Evolutionary conservation across 768 basidiomycete species (phyloP), one percentile per base, ranked within the genome.

Genomic region (Crepidotus variabilis): DNA sequence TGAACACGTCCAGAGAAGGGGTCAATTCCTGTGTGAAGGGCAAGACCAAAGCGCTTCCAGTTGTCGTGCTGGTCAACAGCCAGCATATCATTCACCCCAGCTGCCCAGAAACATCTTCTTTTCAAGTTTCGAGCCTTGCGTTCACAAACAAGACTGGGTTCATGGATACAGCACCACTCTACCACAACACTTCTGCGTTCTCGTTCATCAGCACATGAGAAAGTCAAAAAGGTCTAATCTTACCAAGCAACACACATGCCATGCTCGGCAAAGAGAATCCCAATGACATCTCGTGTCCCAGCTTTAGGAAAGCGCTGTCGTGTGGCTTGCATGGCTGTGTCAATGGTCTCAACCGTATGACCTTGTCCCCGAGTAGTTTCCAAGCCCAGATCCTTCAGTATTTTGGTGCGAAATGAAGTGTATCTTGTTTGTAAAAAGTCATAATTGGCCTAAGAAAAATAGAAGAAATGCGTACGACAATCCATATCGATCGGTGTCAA

Each of bases 31-130:
- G 62, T 52, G 61, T 80, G 71, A 0, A 71, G 45, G 53, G 60
- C 62, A 0, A 80, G 63, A 0, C 76, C 75, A 62, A 72, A 79
- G 9, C 2, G 63, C 24, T 65, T 61, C 74, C 73, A 79, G 50
- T 81, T 81, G 58, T 81, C 74, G 59, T 81, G 77, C 59, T 81
- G 79, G 51, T 81, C 75, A 21, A 70, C 47, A 0, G 63, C 34
- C 65, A 69, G 69, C 0, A 74, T 43, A 23, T 78, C 72, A 22
- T 72, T 78, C 0, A 77, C 68, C 0, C 78, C 78, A 2, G 78
- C 76, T 2, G 73, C 65, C 61, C 65, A 77, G 51, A 73, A 79
- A 0, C 54, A 58, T 6, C 61, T 59, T 0, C 71, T 61, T 13
- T 64, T 64, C 21, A 79, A 68, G 1, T 58, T 54, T 2, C 57